Base-by-base conservation (phyloP, 306 rosid species). In the Notholithocarpus densiflorus region DNA sequence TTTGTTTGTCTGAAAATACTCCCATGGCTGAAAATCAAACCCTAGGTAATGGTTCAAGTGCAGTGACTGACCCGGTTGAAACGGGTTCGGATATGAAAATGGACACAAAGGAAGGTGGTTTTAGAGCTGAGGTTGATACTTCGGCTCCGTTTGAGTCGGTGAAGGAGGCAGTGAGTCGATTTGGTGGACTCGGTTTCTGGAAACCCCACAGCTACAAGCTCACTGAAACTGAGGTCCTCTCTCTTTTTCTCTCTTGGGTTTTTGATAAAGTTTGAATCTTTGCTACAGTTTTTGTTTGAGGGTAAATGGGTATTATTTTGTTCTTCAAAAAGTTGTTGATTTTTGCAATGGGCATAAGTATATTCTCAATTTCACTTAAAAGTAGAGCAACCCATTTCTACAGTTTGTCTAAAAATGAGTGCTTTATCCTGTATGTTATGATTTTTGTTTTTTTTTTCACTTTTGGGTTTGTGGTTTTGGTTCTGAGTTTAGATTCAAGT, bases 111-210 rank as follows among this genome's bases (percentile, higher is more conserved):
- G 79, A 57, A 71, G 75, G 61, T 6, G 73, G 40, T 64, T 53
- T 70, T 23, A 74, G 85, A 79, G 86, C 89, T 55, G 89, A 86
- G 88, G 77, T 88, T 75, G 92, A 88, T 71, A 88, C 92, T 10
- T 86, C 92, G 26, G 92, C 85, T 24, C 92, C 92, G 19, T 88
- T 88, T 74, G 88, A 88, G 61, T 88, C 92, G 17, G 92, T 88
- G 73, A 88, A 82, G 78, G 91, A 88, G 71, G 91, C 91, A 1
- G 91, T 80, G 56, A 76, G 56, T 79, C 88, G 88, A 71, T 88
- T 88, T 40, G 92, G 89, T 10, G 89, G 92, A 69, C 40, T 84
- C 52, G 92, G 92, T 11, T 79, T 60, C 74, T 88, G 92, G 92
- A 88, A 84, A 51, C 92, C 89, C 74, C 82, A 87, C 20, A 66